phyloP scores from a whole-genome alignment of 768 basidiomycete species.

The Suillus plorans region DNA sequence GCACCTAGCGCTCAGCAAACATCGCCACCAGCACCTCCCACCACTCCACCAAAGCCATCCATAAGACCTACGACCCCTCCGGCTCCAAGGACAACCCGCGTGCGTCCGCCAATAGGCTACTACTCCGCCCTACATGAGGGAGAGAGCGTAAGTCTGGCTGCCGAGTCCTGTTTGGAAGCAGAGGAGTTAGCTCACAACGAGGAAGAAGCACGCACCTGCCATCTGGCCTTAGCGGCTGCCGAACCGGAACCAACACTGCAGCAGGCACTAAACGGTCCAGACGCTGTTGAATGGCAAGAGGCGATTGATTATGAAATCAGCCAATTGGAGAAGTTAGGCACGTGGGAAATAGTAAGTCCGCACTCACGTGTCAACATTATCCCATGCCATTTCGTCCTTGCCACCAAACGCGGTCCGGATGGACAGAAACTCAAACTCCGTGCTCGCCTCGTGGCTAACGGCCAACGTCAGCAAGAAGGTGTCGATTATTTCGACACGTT shows the following conservation, averaged over 20 bases:
- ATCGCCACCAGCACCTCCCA: too few species aligned
- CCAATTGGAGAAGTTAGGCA: slow-evolving; percentile 13
- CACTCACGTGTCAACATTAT: slow-evolving; percentile 20
- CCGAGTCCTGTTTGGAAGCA: too few species aligned
- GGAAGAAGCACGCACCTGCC: too few species aligned
- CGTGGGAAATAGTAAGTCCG: slow-evolving; percentile 15
- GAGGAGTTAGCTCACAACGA: too few species aligned
- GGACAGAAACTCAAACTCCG: neutral
- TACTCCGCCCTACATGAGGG: too few species aligned
- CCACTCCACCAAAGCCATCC: too few species aligned
- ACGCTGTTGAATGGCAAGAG: slow-evolving; percentile 3
- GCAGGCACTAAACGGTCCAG: slow-evolving; percentile 1
- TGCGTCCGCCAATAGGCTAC: too few species aligned
- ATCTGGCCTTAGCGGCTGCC: neutral
- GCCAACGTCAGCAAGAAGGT: neutral
- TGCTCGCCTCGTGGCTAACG: neutral
- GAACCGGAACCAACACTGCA: neutral
- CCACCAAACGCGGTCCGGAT: neutral
- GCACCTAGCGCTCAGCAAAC: too few species aligned
- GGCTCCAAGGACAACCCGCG: too few species aligned
- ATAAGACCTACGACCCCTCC: too few species aligned
- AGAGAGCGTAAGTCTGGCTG: too few species aligned
- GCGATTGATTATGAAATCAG: slow-evolving; percentile 11
- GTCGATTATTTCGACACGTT: slow-evolving; percentile 25
- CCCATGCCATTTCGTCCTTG: neutral